Percentiles rank a stretch among this genome's conserved stretches.
Evolutionary conservation across 176 grass and related monocot species (phyloP).

Genomic region (maize (Zea mays)): DNA sequence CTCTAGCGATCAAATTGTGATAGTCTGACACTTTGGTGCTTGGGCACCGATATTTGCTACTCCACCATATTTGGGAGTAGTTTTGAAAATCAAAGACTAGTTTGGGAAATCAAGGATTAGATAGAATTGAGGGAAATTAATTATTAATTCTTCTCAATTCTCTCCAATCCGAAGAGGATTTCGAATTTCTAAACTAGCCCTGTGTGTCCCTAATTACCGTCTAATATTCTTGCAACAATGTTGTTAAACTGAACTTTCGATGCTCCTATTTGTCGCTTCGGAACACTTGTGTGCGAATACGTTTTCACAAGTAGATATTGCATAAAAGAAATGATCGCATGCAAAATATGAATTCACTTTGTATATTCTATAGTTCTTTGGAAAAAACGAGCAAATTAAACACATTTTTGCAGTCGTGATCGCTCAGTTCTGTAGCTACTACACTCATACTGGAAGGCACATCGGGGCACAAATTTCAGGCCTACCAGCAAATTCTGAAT

Average conservation of each 20-base stretch:
- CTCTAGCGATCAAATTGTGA: not conserved
- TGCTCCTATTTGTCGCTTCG: not conserved
- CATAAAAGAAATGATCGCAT: not conserved
- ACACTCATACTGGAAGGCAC: not conserved
- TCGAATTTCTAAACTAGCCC: too few relatives aligned
- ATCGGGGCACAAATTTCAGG: not conserved
- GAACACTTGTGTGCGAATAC: not conserved
- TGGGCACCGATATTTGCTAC: too few relatives aligned
- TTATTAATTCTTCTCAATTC: too few relatives aligned
- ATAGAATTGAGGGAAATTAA: too few relatives aligned
- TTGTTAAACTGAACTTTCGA: not conserved
- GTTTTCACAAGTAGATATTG: not conserved
- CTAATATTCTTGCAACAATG: not conserved
- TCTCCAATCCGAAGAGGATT: too few relatives aligned
- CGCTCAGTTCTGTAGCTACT: not conserved
- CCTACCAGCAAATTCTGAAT: conserved; percentile 1
- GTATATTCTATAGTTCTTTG: not conserved
- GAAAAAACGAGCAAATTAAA: not conserved
- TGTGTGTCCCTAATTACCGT: too few relatives aligned
- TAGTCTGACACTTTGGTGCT: not conserved
- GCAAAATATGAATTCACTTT: not conserved
- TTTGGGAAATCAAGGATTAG: too few relatives aligned
- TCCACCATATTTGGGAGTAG: too few relatives aligned
- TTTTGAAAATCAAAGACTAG: too few relatives aligned
- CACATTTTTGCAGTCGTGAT: not conserved